Evolutionary conservation across 139 green algal genomes (phyloP).

Genomic region (Picochlorum sp.): DNA sequence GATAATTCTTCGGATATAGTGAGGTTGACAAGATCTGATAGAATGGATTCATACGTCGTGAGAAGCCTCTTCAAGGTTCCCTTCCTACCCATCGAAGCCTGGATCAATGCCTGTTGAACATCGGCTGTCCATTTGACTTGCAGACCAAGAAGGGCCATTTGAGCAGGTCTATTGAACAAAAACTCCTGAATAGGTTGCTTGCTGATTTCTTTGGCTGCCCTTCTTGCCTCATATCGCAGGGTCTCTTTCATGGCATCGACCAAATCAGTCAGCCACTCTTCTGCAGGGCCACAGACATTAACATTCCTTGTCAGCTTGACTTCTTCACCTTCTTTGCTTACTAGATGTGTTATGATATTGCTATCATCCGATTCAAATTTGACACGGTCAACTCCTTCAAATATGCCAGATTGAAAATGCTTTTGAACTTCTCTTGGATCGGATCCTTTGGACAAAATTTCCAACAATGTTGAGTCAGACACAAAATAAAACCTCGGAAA

Average conservation of each 20-base stretch:
- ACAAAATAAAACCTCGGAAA: slow-evolving; percentile 98
- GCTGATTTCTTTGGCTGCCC: background rate
- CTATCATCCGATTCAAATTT: slow-evolving; percentile 87
- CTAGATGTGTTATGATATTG: slow-evolving; percentile 85
- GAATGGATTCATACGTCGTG: slow-evolving; percentile 70
- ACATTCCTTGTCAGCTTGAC: slow-evolving; percentile 57
- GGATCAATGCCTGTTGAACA: slow-evolving; percentile 40
- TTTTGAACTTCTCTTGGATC: slow-evolving; percentile 82
- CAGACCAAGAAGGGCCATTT: slow-evolving; percentile 83
- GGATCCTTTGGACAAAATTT: slow-evolving; percentile 89
- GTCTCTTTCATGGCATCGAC: slow-evolving; percentile 87
- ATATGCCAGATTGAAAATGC: slow-evolving; percentile 93
- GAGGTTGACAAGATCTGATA: slow-evolving; percentile 77
- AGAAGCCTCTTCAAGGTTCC: slow-evolving; percentile 72
- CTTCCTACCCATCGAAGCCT: slow-evolving; percentile 74
- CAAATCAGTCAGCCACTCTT: slow-evolving; percentile 89
- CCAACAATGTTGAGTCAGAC: slow-evolving; percentile 89
- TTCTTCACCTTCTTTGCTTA: slow-evolving; percentile 71
- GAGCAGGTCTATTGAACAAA: slow-evolving; percentile 30
- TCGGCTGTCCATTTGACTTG: slow-evolving; percentile 95
- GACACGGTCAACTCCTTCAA: slow-evolving; percentile 81
- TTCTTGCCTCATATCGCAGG: slow-evolving; percentile 22
- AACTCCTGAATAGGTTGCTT: slow-evolving; percentile 6
- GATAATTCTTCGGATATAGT: slow-evolving; percentile 72
- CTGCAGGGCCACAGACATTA: slow-evolving; percentile 80